Evolutionary conservation across 2,329 filamentous ascomycete species (phyloP).

Genomic region (Botryotinia globosa): DNA sequence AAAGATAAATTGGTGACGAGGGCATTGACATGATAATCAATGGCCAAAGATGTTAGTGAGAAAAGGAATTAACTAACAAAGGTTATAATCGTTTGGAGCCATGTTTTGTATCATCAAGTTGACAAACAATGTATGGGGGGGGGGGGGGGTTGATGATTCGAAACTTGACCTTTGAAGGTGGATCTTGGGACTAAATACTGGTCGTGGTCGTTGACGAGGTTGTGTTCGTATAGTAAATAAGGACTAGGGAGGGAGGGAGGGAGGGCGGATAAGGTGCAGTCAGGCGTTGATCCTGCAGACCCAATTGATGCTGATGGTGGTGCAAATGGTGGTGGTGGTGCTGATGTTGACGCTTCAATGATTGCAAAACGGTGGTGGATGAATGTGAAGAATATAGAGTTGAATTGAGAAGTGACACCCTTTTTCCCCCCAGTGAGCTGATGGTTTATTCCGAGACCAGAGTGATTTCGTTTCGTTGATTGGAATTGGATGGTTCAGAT

Average conservation of each 20-base stretch:
- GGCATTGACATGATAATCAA: background rate
- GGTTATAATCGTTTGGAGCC: conserved; percentile 2
- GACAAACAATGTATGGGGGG: background rate
- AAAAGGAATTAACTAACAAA: conserved; percentile 7
- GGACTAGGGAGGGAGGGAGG: background rate
- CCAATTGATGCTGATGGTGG: background rate
- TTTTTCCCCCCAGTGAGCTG: background rate
- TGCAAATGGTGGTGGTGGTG: background rate
- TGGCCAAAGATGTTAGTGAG: background rate
- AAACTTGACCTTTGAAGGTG: background rate
- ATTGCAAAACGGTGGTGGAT: background rate
- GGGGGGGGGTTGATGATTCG: background rate
- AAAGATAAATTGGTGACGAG: background rate
- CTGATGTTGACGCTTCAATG: background rate
- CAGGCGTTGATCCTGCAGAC: background rate
- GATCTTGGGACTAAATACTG: background rate
- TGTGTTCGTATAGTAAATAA: background rate
- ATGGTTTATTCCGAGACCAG: background rate
- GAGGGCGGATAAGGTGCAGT: background rate
- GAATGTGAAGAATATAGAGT: background rate
- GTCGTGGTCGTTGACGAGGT: background rate
- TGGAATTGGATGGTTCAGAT: conserved; percentile 11
- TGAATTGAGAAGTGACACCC: background rate
- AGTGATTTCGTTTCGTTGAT: conserved; percentile 9
- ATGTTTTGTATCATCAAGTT: conserved; percentile 1